Evolutionary conservation across 2,329 filamentous ascomycete species (phyloP).

Genomic region (Fusarium chuoi): DNA sequence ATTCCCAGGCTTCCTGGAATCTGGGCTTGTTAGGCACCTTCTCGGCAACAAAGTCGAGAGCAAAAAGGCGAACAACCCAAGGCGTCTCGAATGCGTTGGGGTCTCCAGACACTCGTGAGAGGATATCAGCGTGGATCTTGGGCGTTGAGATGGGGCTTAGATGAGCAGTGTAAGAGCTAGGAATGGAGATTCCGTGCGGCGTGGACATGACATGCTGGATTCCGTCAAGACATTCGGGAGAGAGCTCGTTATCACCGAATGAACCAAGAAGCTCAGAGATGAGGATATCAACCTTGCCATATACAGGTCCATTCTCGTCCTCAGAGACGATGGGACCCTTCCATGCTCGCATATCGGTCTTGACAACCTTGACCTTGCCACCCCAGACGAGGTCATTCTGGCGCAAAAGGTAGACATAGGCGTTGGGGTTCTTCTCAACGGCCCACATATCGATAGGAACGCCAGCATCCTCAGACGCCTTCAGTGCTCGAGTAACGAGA

Average conservation of each 20-base stretch:
- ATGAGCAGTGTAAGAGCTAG: conserved; percentile 91
- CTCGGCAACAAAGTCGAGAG: conserved; percentile 85
- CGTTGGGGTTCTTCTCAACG: conserved; percentile 98
- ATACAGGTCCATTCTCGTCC: conserved; percentile 56
- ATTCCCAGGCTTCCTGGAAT: conserved; percentile 85
- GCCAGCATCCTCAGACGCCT: conserved; percentile 79
- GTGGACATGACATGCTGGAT: conserved; percentile 88
- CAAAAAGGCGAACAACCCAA: conserved; percentile 93
- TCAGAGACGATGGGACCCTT: conserved; percentile 74
- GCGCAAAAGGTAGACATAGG: conserved; percentile 89
- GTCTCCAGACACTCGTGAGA: conserved; percentile 69
- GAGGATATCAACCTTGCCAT: conserved; percentile 85
- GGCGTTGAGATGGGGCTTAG: conserved; percentile 92
- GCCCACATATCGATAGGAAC: conserved; percentile 89
- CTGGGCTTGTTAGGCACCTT: conserved; percentile 65
- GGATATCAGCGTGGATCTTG: conserved; percentile 83
- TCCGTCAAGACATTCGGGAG: conserved; percentile 94
- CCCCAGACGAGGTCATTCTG: conserved; percentile 88
- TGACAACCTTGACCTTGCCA: conserved; percentile 83
- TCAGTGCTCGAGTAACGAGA: conserved; percentile 85
- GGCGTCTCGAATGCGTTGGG: conserved; percentile 85
- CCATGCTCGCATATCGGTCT: conserved; percentile 98
- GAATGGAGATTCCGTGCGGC: conserved; percentile 89
- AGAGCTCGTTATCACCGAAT: conserved; percentile 97
- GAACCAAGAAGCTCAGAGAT: conserved; percentile 94